Base-by-base conservation (phyloP, 2,329 filamentous ascomycete genomes). In the Ceratocystiopsis sp. region DNA sequence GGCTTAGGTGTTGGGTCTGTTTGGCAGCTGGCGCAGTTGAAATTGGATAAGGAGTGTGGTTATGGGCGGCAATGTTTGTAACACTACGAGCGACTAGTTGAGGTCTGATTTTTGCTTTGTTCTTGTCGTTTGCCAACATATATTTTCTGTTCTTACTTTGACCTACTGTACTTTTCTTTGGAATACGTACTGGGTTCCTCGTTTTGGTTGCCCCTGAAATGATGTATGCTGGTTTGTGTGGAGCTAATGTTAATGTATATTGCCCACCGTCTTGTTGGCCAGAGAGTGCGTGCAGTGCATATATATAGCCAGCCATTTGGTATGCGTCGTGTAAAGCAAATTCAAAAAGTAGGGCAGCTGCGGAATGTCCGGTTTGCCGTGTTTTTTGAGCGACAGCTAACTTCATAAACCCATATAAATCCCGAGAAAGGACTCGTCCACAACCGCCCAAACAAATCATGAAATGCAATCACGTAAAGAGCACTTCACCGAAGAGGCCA, bases 401-500 rank as follows among this genome's bases (percentile, higher is more conserved):
- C n/a, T n/a, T n/a, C n/a, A n/a, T n/a, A n/a, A n/a, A n/a, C n/a
- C n/a, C n/a, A n/a, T n/a, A n/a, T n/a, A n/a, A n/a, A n/a, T n/a
- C n/a, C 7, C 19, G 19, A 21, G 19, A 21, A 29, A 29, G 9
- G 25, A 29, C 25, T 2, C 9, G 7, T 7, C 10, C 25, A 29
- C 5, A 11, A 8, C 25, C 25, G 25, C 25, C 25, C 10, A 11
- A 7, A 29, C 10, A 17, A 35, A 36, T 10, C 11, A 17, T 19
- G 33, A 35, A 17, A 36, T 14, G 2, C 5, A 36, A 25, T 48
- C 44, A 69, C 19, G 59, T 61, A 58, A 80, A 84, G 35, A 71
- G 73, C 21, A 85, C 77, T 57, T 89, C 84, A 43, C 80, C 79
- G 59, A 89, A 87, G 40, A 87, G 58, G 13, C 77, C 78, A 19